Base-by-base conservation (phyloP, 1,139 yeast genomes). In the Sporopachydermia cereana region DNA sequence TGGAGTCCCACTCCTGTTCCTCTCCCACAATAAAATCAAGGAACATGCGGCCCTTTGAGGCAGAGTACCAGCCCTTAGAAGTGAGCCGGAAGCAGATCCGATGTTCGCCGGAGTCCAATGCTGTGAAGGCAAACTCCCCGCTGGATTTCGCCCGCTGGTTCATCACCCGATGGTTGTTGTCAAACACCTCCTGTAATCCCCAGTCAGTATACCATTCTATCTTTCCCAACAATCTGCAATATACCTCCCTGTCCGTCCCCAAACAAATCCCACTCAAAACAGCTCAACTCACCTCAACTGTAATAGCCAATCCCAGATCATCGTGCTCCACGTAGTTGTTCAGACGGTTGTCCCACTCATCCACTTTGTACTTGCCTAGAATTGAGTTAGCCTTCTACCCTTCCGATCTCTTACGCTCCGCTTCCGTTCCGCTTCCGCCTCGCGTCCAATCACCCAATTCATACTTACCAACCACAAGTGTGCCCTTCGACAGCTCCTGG, bases 51-150 rank as follows among this genome's bases (percentile, higher is more conserved):
- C 60, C 77, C 56, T 61, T 74, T 51, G 58, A 68, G 59, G 60
- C 65, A 47, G 66, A 68, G 61, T 69, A 71, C 85, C 77, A 77
- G 49, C 77, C 78, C 51, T 73, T 73, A 31, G 76, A 69, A 51
- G 76, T 72, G 3, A 86, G 82, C 48, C 79, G 77, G 54, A 81
- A 68, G 62, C 93, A 83, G 43, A 83, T 71, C 54, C 75, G 67
- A 64, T 83, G 91, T 56, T 79, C 84, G 41, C 93, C 93, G 30
- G 78, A 68, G 44, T 77, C 86, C 43, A 77, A 66, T 1, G 89
- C 81, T 25, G 78, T 74, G 62, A 79, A 81, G 20, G 83, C 74
- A 61, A 81, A 79, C 51, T 77, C 79, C 31, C 86, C 84, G 24
- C 63, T 60, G 24, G 84, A 66, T 3, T 70, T 59, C 16, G 79